Percentiles rank a stretch among this genome's conserved stretches.
phyloP scores from a whole-genome alignment of 148 eudicot species.

The Rhododendron vialii region DNA sequence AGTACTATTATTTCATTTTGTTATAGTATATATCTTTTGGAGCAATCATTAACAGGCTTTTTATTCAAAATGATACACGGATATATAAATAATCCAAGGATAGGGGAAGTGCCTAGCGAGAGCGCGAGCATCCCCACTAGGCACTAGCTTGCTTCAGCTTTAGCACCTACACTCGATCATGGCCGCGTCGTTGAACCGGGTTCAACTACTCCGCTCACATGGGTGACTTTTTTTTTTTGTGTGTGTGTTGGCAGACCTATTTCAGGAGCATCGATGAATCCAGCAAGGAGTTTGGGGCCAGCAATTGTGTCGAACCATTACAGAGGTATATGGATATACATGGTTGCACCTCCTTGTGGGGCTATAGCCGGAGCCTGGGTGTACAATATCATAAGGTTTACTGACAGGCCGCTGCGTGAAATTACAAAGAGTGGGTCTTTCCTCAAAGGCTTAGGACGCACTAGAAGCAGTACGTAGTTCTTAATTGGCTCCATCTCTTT shows the following conservation, averaged over 20 bases:
- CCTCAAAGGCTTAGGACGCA: constrained; percentile 21
- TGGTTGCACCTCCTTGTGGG: constrained; percentile 36
- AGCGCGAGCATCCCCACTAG: not conserved
- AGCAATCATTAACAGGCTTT: not conserved
- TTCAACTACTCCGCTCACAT: not conserved
- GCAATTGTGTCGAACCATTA: constrained; percentile 36
- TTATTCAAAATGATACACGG: no score
- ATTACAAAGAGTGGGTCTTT: constrained; percentile 40
- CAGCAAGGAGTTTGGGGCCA: constrained; percentile 53
- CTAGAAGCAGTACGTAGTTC: not conserved
- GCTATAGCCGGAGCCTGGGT: constrained; percentile 45
- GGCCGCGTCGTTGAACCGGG: no score
- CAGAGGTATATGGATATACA: constrained; percentile 42
- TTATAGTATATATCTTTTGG: not conserved
- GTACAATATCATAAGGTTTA: constrained; percentile 38
- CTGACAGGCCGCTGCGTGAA: constrained; percentile 37
- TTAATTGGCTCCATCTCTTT: not conserved
- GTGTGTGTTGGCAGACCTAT: constrained; percentile 25
- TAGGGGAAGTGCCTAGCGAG: no score
- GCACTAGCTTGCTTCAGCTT: not conserved
- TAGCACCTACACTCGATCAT: not conserved
- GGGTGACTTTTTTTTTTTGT: not conserved
- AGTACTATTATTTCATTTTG: not conserved
- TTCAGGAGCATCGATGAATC: constrained; percentile 61
- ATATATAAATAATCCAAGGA: not conserved